A percentile compares a stretch with the other conserved stretches of the same genome.
phyloP scores from a whole-genome alignment of 495 filamentous ascomycete species.

The Lasiosphaeria miniovina region DNA sequence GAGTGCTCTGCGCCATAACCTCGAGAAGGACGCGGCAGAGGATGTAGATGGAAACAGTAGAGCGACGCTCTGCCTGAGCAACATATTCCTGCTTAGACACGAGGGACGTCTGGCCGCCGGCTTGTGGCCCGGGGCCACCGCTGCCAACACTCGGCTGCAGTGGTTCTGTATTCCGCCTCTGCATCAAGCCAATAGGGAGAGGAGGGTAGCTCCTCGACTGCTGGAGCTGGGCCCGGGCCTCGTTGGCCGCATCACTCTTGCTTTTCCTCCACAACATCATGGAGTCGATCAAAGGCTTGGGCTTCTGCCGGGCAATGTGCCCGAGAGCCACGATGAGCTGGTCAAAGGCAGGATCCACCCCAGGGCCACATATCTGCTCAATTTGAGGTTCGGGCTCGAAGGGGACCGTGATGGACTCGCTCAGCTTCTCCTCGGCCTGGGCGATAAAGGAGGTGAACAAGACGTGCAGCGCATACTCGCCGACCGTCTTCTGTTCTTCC shows the following conservation, averaged over 20 bases:
- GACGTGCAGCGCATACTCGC: conserved; percentile 95
- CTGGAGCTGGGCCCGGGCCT: conserved; percentile 56
- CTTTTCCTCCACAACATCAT: conserved; percentile 96
- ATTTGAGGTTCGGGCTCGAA: conserved; percentile 76
- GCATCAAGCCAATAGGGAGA: conserved; percentile 30
- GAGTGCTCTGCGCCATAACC: conserved; percentile 83
- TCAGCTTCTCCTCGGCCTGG: conserved; percentile 90
- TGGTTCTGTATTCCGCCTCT: conserved; percentile 50
- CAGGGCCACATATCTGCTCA: conserved; percentile 84
- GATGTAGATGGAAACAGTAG: conserved; percentile 89
- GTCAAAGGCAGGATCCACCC: conserved; percentile 87
- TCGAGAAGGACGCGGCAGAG: conserved; percentile 92
- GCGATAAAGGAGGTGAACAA: conserved; percentile 87
- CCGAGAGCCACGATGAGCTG: conserved; percentile 91
- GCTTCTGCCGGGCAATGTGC: conserved; percentile 88
- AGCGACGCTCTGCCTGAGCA: conserved; percentile 75
- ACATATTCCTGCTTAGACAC: conserved; percentile 64
- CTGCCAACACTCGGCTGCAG: conserved; percentile 30
- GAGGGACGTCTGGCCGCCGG: conserved; percentile 38
- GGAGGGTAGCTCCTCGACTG: conserved; percentile 48
- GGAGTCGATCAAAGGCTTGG: conserved; percentile 91
- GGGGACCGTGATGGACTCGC: conserved; percentile 70
- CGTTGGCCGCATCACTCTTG: conserved; percentile 82
- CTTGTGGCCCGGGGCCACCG: conserved; percentile 12
- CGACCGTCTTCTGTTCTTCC: conserved; percentile 81